Evolutionary conservation across 2,329 filamentous ascomycete genomes (phyloP), one percentile per base, ranked within the genome.

Genomic region (Talaromyces sp.): DNA sequence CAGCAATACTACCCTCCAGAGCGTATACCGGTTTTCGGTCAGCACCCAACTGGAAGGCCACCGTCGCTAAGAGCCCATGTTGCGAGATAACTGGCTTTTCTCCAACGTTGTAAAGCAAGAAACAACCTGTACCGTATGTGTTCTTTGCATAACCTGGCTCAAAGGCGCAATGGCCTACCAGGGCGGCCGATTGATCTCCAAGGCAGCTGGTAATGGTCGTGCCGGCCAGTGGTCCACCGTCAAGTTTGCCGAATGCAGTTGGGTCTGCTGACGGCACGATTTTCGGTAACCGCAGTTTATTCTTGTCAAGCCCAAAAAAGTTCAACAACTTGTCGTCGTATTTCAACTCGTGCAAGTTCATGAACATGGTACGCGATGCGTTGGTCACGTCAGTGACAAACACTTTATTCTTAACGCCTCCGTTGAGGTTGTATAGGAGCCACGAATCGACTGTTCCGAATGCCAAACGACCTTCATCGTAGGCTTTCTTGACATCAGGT

Each of bases 301-400:
- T 83, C 63, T 81, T 79, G 75, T 93, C 88, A 67, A 97, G 85
- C 54, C 85, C 86, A 78, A 96, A 96, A 80, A 96, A 96, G 27
- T 87, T 80, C 31, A 96, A 81, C 31, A 96, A 84, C 47, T 83
- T 83, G 64, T 92, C 87, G 74, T 94, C 91, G 77, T 96, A 97
- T 71, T 93, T 77, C 66, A 92, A 83, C 11, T 88, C 93, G 71
- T 88, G 84, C 62, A 97, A 83, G 78, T 96, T 92, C 89, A 96
- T 93, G 78, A 97, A 95, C 92, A 96, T 96, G 67, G 93, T 97
- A 73, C 93, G 84, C 62, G 90, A 94, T 22, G 93, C 93, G 75
- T 97, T 97, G 67, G 91, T 92, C 57, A 89, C 87, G 76, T 97
- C 93, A 0, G 93, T 95, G 65, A 96, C 91, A 73, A 91, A 88